A percentile compares a stretch with the other conserved stretches of the same genome.
Evolutionary conservation across 1,284 basidiomycete species (phyloP).

Genomic region (Fomitopsis betulina): DNA sequence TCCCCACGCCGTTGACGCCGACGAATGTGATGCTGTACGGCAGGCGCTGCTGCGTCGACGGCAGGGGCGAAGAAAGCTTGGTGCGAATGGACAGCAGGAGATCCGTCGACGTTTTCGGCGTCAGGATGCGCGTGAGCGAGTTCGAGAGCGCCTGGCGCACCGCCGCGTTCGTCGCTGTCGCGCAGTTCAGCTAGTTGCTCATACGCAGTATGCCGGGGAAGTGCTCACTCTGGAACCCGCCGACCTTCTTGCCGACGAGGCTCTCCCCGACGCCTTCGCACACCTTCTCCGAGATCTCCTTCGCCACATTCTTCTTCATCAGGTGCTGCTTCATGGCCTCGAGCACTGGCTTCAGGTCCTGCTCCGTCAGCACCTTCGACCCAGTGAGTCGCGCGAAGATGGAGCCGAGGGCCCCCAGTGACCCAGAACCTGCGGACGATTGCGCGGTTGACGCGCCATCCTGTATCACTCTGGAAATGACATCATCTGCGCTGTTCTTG

Average conservation of each 20-base stretch:
- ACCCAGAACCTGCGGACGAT: slow-evolving; percentile 28
- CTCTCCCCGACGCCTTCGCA: slow-evolving; percentile 90
- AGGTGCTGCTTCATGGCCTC: slow-evolving; percentile 96
- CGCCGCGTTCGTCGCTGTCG: slow-evolving; percentile 75
- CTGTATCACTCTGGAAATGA: slow-evolving; percentile 53
- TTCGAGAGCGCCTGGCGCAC: slow-evolving; percentile 83
- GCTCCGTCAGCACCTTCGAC: slow-evolving; percentile 76
- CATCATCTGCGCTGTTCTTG: slow-evolving; percentile 41
- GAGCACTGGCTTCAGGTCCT: slow-evolving; percentile 85
- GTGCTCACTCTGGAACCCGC: slow-evolving; percentile 76
- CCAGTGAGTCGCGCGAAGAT: slow-evolving; percentile 85
- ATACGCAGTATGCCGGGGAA: not conserved
- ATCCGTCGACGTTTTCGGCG: slow-evolving; percentile 96
- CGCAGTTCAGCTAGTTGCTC: slow-evolving; percentile 7
- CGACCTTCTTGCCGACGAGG: slow-evolving; percentile 87
- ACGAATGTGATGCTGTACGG: slow-evolving; percentile 97
- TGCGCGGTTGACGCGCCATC: slow-evolving; percentile 33
- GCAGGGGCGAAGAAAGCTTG: slow-evolving; percentile 64
- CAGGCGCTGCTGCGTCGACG: slow-evolving; percentile 69
- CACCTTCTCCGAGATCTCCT: slow-evolving; percentile 91
- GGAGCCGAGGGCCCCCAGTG: slow-evolving; percentile 63
- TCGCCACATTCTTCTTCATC: slow-evolving; percentile 98
- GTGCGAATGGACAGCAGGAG: slow-evolving; percentile 78
- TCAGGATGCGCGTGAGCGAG: slow-evolving; percentile 90
- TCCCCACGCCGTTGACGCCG: slow-evolving; percentile 99